phyloP scores from a whole-genome alignment of 371 early-diverging fungal genomes.

The Chytridium lagenaria region DNA sequence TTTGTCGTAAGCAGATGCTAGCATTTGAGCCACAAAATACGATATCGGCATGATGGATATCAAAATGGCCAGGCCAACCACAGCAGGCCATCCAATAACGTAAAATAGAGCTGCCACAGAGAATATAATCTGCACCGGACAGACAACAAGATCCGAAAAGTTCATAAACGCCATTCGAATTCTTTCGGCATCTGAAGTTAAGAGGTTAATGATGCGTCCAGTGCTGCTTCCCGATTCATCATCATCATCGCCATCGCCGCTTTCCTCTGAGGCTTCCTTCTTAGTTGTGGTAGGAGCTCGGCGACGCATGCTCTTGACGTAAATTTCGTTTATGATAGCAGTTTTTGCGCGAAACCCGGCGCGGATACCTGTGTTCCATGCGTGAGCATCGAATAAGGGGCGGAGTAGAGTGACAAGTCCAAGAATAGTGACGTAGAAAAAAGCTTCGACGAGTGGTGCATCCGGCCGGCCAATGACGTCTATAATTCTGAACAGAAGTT shows the following conservation, averaged over 20 bases:
- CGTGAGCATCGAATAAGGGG: slow-evolving; percentile 47
- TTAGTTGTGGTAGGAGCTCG: slow-evolving; percentile 11
- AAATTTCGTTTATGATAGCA: slow-evolving; percentile 47
- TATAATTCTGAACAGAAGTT: too few relatives aligned
- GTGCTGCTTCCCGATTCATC: slow-evolving; percentile 31
- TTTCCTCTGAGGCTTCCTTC: background rate
- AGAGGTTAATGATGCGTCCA: slow-evolving; percentile 37
- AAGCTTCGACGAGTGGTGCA: slow-evolving; percentile 9
- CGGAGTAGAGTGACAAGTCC: slow-evolving; percentile 26
- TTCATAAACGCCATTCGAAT: slow-evolving; percentile 21
- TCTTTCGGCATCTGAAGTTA: slow-evolving; percentile 29
- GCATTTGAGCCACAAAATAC: background rate
- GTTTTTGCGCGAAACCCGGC: slow-evolving; percentile 35
- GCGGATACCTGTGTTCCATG: slow-evolving; percentile 30
- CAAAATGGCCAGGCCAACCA: slow-evolving; percentile 35
- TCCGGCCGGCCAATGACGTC: slow-evolving; percentile 36
- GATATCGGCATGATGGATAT: background rate
- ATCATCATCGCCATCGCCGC: slow-evolving; percentile 17
- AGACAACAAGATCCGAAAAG: slow-evolving; percentile 21
- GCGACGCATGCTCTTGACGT: slow-evolving; percentile 42
- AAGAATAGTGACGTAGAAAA: slow-evolving; percentile 44
- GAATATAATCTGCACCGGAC: slow-evolving; percentile 28
- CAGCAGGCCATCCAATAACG: slow-evolving; percentile 46
- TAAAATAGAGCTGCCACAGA: slow-evolving; percentile 31
- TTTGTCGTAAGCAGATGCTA: background rate